Evolutionary conservation across 495 filamentous ascomycete genomes (phyloP), one percentile per base, ranked within the genome.

Genomic region (Aspergillus diversus): DNA sequence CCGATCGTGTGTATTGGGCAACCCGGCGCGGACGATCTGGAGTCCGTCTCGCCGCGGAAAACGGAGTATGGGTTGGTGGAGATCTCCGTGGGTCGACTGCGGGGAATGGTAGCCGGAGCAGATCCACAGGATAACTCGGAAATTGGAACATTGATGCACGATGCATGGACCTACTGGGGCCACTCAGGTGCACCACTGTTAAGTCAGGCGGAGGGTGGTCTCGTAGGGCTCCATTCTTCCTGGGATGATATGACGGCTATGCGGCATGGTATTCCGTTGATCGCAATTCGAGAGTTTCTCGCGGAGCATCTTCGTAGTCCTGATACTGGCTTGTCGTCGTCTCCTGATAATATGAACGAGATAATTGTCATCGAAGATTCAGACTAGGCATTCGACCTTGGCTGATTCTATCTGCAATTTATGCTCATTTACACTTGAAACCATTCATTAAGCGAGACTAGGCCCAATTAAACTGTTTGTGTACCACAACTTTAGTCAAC

Each of bases 141-240:
- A 21, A 61, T 61, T 34, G 59, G 59, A 35, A 54, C 59, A 37
- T 13, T 61, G 49, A 61, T 33, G 59, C 59, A 61, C 16, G 59
- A 61, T 54, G 59, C 59, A 5, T 61, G 59, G 59, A 61, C 59
- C 21, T 61, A 61, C 37, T 61, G 59, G 59, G 59, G 59, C 1
- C 59, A 61, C 12, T 61, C 59, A 5, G 59, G 59, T 13, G 59
- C 59, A 27, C 59, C 59, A 17, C 17, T 61, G 50, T 6, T 61
- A 0, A 32, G 50, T 55, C n/a, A 15, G 59, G 37, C 27, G 27
- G 33, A 13, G 3, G 59, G 59, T 21, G 49, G 2, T 4, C 43
- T 61, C 11, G 21, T 61, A 4, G 59, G 59, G 5, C 16, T 61
- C 34, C 59, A 61, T 47, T 61, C 59, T n/a, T 61, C 59, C 27